These are phyloP conservation scores for Capsicum baccatum DNA, from an alignment of 257 asterid species.

Conservation along the genomic window DNA sequence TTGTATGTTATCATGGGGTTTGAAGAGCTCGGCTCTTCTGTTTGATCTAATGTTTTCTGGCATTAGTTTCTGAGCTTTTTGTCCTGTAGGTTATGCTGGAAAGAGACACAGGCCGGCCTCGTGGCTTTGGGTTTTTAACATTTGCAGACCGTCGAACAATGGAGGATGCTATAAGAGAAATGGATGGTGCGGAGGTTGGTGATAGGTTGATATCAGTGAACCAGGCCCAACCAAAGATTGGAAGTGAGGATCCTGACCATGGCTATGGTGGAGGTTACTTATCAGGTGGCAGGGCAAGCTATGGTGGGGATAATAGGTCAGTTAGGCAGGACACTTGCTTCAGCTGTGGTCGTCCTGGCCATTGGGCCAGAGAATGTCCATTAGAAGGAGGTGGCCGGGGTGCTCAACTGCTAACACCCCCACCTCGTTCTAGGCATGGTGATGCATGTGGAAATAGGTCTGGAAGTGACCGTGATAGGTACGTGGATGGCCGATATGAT, in stretches of 20 bases:
- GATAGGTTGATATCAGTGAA: constrained; percentile 87
- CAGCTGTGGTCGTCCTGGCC: constrained; percentile 97
- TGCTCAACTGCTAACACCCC: constrained; percentile 71
- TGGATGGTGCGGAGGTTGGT: constrained; percentile 93
- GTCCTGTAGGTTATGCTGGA: constrained; percentile 79
- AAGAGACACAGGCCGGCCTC: constrained; percentile 97
- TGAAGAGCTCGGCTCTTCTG: constrained; percentile 14
- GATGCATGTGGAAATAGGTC: constrained; percentile 79
- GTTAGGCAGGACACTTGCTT: constrained; percentile 92
- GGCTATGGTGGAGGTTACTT: constrained; percentile 68
- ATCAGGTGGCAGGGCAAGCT: constrained; percentile 72
- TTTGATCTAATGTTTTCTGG: constrained; percentile 24
- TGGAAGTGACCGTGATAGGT: constrained; percentile 61
- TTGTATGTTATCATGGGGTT: neutral
- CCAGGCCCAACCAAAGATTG: constrained; percentile 92
- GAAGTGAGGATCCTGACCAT: constrained; percentile 70
- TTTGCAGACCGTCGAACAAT: constrained; percentile 89
- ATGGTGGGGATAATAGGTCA: constrained; percentile 71
- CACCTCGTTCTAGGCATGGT: constrained; percentile 76
- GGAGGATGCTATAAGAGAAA: constrained; percentile 94
- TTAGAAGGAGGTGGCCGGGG: constrained; percentile 83
- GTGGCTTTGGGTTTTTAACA: constrained; percentile 97
- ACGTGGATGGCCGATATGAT: constrained; percentile 72
- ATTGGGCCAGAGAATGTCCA: constrained; percentile 99
- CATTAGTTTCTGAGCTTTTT: constrained; percentile 3